Evolutionary conservation across 2,329 filamentous ascomycete species (phyloP).

Genomic region (Cordyceps cicadae): DNA sequence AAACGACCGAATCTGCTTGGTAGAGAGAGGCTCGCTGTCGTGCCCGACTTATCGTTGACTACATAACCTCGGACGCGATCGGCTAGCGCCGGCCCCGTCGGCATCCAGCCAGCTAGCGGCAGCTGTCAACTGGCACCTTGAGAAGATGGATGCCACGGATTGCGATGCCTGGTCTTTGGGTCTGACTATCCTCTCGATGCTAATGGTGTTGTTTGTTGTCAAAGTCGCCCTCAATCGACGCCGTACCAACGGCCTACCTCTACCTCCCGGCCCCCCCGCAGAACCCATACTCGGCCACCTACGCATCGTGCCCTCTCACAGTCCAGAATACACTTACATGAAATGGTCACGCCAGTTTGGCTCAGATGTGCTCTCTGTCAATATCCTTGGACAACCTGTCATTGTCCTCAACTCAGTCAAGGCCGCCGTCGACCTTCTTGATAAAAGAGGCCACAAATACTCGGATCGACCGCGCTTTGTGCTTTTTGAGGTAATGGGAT

Average conservation of each 20-base stretch:
- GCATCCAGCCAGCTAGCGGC: background rate
- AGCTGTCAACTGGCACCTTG: background rate
- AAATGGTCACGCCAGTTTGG: constrained; percentile 41
- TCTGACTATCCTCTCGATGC: background rate
- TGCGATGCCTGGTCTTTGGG: background rate
- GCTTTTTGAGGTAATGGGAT: constrained; percentile 36
- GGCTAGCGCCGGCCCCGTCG: background rate
- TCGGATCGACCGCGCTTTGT: constrained; percentile 37
- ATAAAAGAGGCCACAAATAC: constrained; percentile 37
- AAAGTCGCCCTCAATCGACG: background rate
- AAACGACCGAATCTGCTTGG: background rate
- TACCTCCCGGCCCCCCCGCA: constrained; percentile 26
- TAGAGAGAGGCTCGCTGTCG: background rate
- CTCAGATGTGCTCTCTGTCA: constrained; percentile 26
- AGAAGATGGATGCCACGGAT: background rate
- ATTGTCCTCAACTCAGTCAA: constrained; percentile 36
- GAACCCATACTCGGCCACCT: constrained; percentile 36
- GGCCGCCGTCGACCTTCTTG: constrained; percentile 35
- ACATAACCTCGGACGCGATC: background rate
- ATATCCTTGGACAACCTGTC: constrained; percentile 26
- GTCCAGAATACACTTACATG: constrained; percentile 24
- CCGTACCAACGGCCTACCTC: constrained; percentile 13
- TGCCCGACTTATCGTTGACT: background rate
- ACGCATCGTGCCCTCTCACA: constrained; percentile 31
- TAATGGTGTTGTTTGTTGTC: constrained; percentile 9